Conservation (phyloP, 2,329 filamentous ascomycete species). For the Penicillium concentricum region DNA sequence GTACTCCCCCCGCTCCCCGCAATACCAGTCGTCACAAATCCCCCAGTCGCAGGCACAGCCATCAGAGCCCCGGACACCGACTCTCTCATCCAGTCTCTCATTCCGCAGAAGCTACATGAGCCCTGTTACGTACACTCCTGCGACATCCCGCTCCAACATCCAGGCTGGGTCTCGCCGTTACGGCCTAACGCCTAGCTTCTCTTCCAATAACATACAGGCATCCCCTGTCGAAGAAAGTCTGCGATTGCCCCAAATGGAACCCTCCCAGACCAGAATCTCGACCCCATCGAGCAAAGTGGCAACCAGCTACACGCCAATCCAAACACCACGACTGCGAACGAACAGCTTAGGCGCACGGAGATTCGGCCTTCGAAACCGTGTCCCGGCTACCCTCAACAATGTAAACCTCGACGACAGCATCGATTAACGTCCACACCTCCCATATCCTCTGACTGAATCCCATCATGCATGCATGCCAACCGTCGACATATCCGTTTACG, state of each 20-base stretch:
- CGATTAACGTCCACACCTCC: conserved; percentile 20
- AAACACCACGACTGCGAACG: conserved; percentile 37
- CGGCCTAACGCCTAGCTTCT: conserved; percentile 25
- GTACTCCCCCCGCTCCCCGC: conserved; percentile 24
- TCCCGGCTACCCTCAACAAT: conserved; percentile 24
- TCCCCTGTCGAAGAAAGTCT: conserved; percentile 20
- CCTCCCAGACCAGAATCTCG: conserved; percentile 34
- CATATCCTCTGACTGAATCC: neutral
- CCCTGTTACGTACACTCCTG: conserved; percentile 34
- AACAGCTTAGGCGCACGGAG: conserved; percentile 39
- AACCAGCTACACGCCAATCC: conserved; percentile 40
- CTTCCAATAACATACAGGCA: conserved; percentile 18
- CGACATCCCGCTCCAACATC: conserved; percentile 40
- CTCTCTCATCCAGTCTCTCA: conserved; percentile 31
- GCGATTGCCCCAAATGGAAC: conserved; percentile 20
- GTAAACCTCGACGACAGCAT: conserved; percentile 34
- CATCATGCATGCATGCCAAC: neutral
- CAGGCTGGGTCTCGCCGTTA: conserved; percentile 45
- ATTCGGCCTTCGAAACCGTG: conserved; percentile 35
- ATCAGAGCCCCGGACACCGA: conserved; percentile 31
- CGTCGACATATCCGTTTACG: neutral
- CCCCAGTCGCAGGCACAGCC: conserved; percentile 12
- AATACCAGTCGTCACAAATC: conserved; percentile 23
- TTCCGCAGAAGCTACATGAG: conserved; percentile 40
- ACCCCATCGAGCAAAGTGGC: conserved; percentile 37